phyloP scores from a whole-genome alignment of 2,329 filamentous ascomycete genomes.

The Colletotrichum sp. region DNA sequence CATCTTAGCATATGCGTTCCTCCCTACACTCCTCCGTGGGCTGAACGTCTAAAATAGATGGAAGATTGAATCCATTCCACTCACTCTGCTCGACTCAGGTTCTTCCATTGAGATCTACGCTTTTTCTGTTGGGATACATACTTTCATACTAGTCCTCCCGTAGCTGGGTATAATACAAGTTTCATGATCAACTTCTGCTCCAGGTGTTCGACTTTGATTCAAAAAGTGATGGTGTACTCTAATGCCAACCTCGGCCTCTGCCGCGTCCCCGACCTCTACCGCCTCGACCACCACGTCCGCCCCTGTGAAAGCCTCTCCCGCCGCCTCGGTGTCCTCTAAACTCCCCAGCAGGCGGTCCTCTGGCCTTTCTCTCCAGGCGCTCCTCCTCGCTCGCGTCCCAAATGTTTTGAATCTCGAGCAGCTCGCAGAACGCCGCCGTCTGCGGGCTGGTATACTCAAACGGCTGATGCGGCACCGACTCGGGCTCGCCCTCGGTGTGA shows the following conservation, averaged over 20 bases:
- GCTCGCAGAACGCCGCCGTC: constrained; percentile 78
- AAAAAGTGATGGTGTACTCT: background rate
- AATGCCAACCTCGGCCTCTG: constrained; percentile 27
- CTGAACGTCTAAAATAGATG: constrained; percentile 60
- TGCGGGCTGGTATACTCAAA: constrained; percentile 87
- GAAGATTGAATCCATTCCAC: constrained; percentile 54
- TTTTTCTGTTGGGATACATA: constrained; percentile 54
- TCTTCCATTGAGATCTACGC: constrained; percentile 47
- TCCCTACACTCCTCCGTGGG: constrained; percentile 52
- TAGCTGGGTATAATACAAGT: background rate
- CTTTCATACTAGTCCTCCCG: background rate
- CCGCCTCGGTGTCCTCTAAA: constrained; percentile 35
- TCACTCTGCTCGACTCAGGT: constrained; percentile 56
- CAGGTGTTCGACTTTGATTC: background rate
- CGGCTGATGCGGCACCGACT: constrained; percentile 67
- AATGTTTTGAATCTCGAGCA: constrained; percentile 78
- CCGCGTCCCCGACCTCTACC: constrained; percentile 39
- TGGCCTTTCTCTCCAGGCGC: constrained; percentile 59
- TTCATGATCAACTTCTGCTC: background rate
- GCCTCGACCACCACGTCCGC: constrained; percentile 41
- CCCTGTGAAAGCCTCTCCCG: constrained; percentile 33
- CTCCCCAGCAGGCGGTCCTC: constrained; percentile 55
- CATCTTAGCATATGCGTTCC: constrained; percentile 62
- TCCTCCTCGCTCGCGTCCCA: constrained; percentile 78
- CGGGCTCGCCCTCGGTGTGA: constrained; percentile 63